Conservation (phyloP, 2,329 filamentous ascomycete genomes). For the Fonsecaea nubica region DNA sequence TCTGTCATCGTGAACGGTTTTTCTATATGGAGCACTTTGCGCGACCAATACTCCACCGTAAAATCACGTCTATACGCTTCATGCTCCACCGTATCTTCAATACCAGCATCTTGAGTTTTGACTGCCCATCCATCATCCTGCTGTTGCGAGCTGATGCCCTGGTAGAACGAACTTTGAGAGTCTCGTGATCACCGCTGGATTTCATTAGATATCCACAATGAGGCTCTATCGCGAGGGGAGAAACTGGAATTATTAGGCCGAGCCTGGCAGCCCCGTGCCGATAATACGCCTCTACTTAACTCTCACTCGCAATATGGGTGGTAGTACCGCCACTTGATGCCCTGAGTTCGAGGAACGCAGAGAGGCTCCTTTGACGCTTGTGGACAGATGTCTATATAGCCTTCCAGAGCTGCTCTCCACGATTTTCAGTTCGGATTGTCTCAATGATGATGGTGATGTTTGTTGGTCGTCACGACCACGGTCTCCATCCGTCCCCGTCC, state of each 20-base stretch:
- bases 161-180: not conserved
- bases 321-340: not conserved
- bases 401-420: not conserved
- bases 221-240: not conserved
- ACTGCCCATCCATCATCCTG: not conserved
- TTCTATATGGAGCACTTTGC: not conserved
- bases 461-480: not conserved
- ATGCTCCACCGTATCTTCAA: no score
- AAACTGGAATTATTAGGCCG: not conserved
- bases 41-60: not conserved
- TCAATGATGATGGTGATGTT: not conserved
- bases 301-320: not conserved
- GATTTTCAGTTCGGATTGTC: not conserved
- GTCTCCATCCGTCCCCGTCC: not conserved
- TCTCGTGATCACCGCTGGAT: not conserved
- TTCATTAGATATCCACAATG: not conserved
- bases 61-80: no score
- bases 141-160: not conserved
- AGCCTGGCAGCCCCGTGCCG: no score
- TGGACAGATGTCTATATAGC: slow-evolving; percentile 6
- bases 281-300: not conserved
- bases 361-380: not conserved
- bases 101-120: no score
- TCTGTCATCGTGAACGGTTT: not conserved
- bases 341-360: not conserved